Percentiles rank a stretch among this genome's conserved stretches.
These are phyloP conservation scores for Coleophoma eucalyptorum DNA, from an alignment of 2,329 filamentous ascomycete genomes.

Conservation along the genomic window DNA sequence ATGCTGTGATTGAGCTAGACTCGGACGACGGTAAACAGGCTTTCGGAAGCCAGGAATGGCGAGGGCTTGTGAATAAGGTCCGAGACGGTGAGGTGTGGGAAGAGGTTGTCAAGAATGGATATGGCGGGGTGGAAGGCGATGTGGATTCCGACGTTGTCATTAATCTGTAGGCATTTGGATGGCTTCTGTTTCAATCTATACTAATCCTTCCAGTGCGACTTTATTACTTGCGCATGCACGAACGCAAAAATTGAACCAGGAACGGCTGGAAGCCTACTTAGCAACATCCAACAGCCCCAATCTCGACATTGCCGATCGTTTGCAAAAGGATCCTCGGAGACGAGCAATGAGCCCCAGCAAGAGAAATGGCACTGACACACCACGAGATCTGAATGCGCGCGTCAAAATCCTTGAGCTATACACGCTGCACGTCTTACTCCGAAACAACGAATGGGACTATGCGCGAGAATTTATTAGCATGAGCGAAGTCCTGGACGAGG, in stretches of 20 bases:
- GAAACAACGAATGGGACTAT: constrained; percentile 96
- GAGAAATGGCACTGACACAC: constrained; percentile 68
- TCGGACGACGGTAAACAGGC: constrained; percentile 84
- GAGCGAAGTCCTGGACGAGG: constrained; percentile 85
- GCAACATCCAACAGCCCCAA: constrained; percentile 71
- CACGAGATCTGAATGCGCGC: constrained; percentile 76
- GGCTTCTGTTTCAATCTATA: too few species aligned
- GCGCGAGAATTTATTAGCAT: constrained; percentile 85
- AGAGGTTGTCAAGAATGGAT: constrained; percentile 81
- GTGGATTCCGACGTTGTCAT: constrained; percentile 95
- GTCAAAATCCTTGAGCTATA: constrained; percentile 95
- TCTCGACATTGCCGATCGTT: constrained; percentile 65
- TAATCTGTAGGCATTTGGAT: constrained; percentile 60
- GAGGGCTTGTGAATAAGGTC: constrained; percentile 75
- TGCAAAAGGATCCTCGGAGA: constrained; percentile 47
- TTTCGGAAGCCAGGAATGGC: constrained; percentile 85
- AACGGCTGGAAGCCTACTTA: constrained; percentile 83
- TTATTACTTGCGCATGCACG: constrained; percentile 86
- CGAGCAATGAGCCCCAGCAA: constrained; percentile 56
- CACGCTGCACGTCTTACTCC: constrained; percentile 87
- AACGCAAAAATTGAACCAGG: constrained; percentile 79
- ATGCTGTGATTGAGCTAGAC: constrained; percentile 85
- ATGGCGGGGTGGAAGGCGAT: constrained; percentile 82
- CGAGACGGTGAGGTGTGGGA: constrained; percentile 94
- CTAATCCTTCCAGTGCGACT: constrained; percentile 61